Conservation (phyloP, 2,329 filamentous ascomycete species). For the Rhynchosporium graminicola region DNA sequence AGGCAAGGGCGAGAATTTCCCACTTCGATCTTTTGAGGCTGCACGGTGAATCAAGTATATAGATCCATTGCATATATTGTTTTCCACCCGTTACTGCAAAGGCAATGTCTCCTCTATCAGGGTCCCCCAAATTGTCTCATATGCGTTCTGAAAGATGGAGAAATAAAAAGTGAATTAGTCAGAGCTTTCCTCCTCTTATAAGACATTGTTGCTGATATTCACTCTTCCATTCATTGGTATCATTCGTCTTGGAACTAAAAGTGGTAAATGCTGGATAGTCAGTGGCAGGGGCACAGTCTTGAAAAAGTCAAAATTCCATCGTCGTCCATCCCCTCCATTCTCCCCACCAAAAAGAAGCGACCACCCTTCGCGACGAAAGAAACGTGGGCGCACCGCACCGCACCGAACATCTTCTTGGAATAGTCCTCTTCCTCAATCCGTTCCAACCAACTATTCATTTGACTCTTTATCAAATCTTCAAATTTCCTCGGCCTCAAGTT, state of each 20-base stretch:
- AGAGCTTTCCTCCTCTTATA: not conserved
- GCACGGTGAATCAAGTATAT: no score
- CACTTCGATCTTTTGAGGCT: no score
- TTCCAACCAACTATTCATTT: not conserved
- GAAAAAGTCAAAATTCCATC: constrained; percentile 10
- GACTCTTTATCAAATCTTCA: not conserved
- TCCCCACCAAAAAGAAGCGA: constrained; percentile 14
- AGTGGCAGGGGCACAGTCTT: not conserved
- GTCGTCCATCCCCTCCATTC: not conserved
- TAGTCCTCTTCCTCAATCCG: not conserved
- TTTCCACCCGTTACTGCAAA: not conserved
- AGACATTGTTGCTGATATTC: not conserved
- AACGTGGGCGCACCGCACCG: constrained; percentile 11
- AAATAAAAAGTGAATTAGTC: not conserved
- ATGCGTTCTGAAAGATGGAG: constrained; percentile 8
- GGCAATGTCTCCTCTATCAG: not conserved
- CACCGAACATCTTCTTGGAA: not conserved
- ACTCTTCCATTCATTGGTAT: not conserved
- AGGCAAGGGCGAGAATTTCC: no score
- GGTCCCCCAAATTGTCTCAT: constrained; percentile 10
- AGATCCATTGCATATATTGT: no score
- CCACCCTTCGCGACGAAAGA: not conserved
- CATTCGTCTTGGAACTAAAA: not conserved
- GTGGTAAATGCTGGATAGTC: not conserved
- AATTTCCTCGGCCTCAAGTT: not conserved